Percentiles rank a stretch among this genome's conserved stretches.
Conservation (phyloP, 2,329 filamentous ascomycete genomes). For the Byssochlamys sp. region DNA sequence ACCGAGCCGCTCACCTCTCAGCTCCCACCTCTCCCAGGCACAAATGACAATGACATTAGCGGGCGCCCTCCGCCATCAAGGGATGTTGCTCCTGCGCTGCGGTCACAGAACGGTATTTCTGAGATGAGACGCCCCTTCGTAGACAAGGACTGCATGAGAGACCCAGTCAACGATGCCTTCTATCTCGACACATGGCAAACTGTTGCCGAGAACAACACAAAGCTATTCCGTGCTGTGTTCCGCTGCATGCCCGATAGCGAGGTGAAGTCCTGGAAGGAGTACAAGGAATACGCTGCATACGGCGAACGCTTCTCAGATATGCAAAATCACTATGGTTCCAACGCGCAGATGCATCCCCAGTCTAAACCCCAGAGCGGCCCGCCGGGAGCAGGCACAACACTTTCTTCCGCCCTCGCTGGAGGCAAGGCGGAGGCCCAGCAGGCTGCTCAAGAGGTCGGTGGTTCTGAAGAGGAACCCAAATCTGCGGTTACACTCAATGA, state of each 20-base stretch:
- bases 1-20: conserved; percentile 27
- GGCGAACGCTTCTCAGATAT: conserved; percentile 63
- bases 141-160: conserved; percentile 85
- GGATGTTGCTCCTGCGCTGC: conserved; percentile 27
- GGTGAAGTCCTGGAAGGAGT: conserved; percentile 85
- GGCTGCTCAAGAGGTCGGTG: conserved; percentile 21
- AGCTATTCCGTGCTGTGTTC: conserved; percentile 86
- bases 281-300: conserved; percentile 74
- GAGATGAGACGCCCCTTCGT: conserved; percentile 67
- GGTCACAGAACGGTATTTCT: conserved; percentile 42
- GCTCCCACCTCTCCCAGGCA: conserved; percentile 58
- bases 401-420: conserved; percentile 12
- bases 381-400: conserved; percentile 22
- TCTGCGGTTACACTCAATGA: conserved; percentile 8
- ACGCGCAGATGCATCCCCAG: conserved; percentile 39
- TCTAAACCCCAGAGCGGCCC: conserved; percentile 28
- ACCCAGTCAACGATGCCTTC: conserved; percentile 74
- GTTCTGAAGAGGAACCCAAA: conserved; percentile 20
- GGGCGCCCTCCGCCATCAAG: conserved; percentile 52
- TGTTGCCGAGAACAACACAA: conserved; percentile 88
- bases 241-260: conserved; percentile 94
- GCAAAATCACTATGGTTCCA: conserved; percentile 46
- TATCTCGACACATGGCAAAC: conserved; percentile 80
- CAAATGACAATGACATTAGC: conserved; percentile 74
- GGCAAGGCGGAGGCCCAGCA: conserved; percentile 16